phyloP scores from a whole-genome alignment of 805 yeast species.

The Wickerhamiella sorbophila region DNA sequence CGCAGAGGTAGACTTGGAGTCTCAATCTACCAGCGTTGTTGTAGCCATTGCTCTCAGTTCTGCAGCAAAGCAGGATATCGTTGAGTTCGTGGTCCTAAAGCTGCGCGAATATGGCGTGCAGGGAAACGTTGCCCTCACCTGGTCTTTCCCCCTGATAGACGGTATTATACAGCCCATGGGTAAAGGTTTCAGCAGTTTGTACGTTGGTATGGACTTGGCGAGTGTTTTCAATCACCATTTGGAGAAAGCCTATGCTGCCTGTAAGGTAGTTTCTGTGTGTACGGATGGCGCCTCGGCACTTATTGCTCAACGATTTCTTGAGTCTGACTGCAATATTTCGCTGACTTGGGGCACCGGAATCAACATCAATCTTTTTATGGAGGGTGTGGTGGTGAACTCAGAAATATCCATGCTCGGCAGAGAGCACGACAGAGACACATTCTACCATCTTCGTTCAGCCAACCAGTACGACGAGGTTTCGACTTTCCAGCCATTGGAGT shows the following conservation, averaged over 20 bases:
- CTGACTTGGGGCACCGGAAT: constrained; percentile 20
- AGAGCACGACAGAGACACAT: neutral
- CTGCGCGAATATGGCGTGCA: constrained; percentile 3
- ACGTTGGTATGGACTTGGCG: constrained; percentile 6
- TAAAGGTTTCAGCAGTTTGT: constrained; percentile 11
- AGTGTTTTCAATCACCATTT: constrained; percentile 9
- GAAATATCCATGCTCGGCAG: constrained; percentile 16
- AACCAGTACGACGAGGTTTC: constrained; percentile 1
- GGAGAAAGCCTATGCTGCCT: neutral
- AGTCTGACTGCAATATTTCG: constrained; percentile 12
- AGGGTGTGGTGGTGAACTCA: constrained; percentile 9
- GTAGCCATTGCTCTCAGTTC: constrained; percentile 2
- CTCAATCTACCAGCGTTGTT: neutral
- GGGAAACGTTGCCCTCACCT: constrained; percentile 11
- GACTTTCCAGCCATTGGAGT: constrained; percentile 16
- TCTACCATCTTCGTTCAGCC: neutral
- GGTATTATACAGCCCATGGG: constrained; percentile 18
- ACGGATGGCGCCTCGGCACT: constrained; percentile 19
- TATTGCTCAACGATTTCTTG: constrained; percentile 11
- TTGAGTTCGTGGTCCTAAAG: constrained; percentile 12
- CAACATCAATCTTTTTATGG: constrained; percentile 9
- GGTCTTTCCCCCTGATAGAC: constrained; percentile 18
- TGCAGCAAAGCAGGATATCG: constrained; percentile 8
- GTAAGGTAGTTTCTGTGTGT: constrained; percentile 4
- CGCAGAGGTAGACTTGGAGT: neutral